These are phyloP conservation scores for Adenanthera pavonina DNA, from an alignment of 306 rosid species.

Conservation along the genomic window DNA sequence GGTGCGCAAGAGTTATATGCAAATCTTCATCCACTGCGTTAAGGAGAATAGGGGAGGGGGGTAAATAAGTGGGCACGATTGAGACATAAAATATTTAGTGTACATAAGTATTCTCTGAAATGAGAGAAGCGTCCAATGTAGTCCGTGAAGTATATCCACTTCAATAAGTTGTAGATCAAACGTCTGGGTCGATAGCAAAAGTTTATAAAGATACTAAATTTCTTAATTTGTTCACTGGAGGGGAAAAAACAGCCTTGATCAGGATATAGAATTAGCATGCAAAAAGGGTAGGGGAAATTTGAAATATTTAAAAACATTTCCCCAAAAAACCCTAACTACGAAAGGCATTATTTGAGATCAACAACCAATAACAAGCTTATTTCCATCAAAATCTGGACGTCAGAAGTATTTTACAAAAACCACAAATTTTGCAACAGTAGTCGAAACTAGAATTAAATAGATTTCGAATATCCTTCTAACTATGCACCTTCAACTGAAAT, in stretches of 20 bases:
- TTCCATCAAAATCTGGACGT: neutral
- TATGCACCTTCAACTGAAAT: neutral
- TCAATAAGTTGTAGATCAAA: neutral
- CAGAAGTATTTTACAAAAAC: neutral
- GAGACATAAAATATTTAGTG: neutral
- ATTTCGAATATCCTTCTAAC: constrained; percentile 1
- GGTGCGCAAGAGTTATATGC: constrained; percentile 81
- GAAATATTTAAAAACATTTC: neutral
- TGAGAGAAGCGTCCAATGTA: neutral
- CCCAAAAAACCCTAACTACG: neutral
- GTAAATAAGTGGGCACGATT: neutral
- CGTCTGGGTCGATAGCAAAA: neutral
- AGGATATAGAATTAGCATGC: neutral
- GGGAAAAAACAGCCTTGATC: neutral
- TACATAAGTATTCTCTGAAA: neutral
- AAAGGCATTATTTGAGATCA: neutral
- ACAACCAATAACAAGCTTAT: neutral
- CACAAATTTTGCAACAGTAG: neutral
- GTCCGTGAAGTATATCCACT: neutral
- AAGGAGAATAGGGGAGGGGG: neutral
- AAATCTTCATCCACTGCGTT: constrained; percentile 88
- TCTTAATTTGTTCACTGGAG: neutral
- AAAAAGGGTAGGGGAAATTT: neutral
- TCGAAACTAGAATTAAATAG: neutral
- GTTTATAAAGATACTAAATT: neutral